Evolutionary conservation across 176 grass and related monocot genomes (phyloP).

Genomic region (Panicum miliaceum): DNA sequence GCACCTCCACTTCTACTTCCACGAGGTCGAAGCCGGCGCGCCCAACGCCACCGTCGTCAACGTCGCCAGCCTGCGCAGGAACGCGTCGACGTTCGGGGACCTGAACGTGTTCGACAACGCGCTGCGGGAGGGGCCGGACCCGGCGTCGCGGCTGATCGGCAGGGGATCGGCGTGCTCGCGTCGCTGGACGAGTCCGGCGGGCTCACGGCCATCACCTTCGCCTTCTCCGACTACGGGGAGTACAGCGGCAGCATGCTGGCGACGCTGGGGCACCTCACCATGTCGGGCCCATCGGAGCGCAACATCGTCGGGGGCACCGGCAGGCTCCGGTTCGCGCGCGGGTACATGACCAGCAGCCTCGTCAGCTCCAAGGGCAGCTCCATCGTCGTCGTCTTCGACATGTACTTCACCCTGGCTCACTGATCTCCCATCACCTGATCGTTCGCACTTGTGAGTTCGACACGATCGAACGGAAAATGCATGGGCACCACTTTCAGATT

Average conservation of each 20-base stretch:
- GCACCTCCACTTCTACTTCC: constrained; percentile 81
- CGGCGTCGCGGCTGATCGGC: constrained; percentile 54
- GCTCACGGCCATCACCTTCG: constrained; percentile 45
- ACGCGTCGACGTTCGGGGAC: constrained; percentile 56
- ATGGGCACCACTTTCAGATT: no score
- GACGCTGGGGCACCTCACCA: constrained; percentile 38
- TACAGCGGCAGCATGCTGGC: constrained; percentile 59
- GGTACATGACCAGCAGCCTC: constrained; percentile 59
- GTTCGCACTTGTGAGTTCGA: no score
- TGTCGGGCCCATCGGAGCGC: constrained; percentile 44
- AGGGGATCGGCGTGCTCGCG: constrained; percentile 55
- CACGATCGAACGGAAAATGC: no score
- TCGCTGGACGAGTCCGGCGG: constrained; percentile 45
- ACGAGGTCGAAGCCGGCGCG: constrained; percentile 52
- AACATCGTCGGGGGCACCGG: constrained; percentile 69
- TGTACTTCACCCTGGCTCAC: constrained; percentile 42
- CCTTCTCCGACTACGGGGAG: constrained; percentile 55
- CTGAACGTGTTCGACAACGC: constrained; percentile 58
- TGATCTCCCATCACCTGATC: not conserved
- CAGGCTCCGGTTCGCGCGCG: constrained; percentile 62
- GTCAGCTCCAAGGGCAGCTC: constrained; percentile 41
- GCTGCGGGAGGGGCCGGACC: constrained; percentile 48
- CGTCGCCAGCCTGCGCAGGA: constrained; percentile 47
- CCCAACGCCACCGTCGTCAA: constrained; percentile 52
- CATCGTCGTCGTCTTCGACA: constrained; percentile 66